These are phyloP conservation scores for Carnegiea gigantea DNA, from an alignment of 179 eudicot genomes.

Conservation along the genomic window DNA sequence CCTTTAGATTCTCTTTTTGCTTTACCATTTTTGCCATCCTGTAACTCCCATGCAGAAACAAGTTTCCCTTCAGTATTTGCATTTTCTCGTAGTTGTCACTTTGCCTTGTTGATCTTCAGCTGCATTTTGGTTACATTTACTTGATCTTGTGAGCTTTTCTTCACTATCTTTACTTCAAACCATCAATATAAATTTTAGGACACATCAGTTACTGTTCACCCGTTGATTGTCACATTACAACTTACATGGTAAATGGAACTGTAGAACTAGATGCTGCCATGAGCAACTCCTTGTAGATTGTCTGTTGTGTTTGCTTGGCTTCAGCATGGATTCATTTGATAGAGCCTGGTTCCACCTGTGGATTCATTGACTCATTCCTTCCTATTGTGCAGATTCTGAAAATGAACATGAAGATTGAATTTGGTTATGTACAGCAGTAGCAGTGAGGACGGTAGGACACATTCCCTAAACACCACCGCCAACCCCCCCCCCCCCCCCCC, in stretches of 20 bases:
- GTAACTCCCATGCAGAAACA: not conserved
- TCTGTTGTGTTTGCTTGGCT: not conserved
- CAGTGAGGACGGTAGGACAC: conserved; percentile 10
- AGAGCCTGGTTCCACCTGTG: not conserved
- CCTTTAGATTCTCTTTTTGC: too few relatives aligned
- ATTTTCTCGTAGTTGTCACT: not conserved
- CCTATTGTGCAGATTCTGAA: conserved; percentile 62
- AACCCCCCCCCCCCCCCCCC: too few relatives aligned
- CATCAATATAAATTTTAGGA: too few relatives aligned
- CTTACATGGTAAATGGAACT: not conserved
- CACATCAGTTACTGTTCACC: not conserved
- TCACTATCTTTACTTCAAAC: too few relatives aligned
- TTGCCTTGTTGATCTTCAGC: not conserved
- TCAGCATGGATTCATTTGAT: not conserved
- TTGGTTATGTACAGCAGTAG: conserved; percentile 1
- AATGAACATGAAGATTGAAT: conserved; percentile 84
- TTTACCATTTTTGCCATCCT: not conserved
- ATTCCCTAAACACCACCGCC: not conserved
- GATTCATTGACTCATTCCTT: conserved; percentile 12
- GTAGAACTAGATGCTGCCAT: not conserved
- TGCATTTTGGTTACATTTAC: not conserved
- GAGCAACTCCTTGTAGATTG: not conserved
- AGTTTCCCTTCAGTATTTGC: not conserved
- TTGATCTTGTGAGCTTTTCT: not conserved
- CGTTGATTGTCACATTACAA: not conserved